phyloP scores from a whole-genome alignment of 2,329 filamentous ascomycete species.

The Fusarium sp. region DNA sequence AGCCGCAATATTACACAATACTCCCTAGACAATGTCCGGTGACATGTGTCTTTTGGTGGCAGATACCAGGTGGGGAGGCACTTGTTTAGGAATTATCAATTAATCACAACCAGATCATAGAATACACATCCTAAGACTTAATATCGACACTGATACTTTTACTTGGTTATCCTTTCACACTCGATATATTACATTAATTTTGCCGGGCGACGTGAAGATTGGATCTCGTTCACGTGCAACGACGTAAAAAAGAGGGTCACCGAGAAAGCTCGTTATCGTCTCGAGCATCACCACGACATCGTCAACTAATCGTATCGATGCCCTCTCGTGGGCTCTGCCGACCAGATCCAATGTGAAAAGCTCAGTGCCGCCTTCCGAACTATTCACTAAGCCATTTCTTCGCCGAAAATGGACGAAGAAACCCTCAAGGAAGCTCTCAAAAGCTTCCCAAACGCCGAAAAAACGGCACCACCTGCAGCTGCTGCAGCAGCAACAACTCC shows the following conservation, averaged over 20 bases:
- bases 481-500: constrained; percentile 43
- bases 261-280: background rate
- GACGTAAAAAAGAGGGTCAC: constrained; percentile 25
- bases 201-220: no score
- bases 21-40: background rate
- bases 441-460: constrained; percentile 41
- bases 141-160: background rate
- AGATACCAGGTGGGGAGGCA: background rate
- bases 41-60: background rate
- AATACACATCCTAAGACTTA: background rate
- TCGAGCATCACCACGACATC: background rate
- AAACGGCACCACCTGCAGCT: constrained; percentile 44
- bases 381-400: background rate
- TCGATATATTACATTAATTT: background rate
- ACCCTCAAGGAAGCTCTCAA: constrained; percentile 22
- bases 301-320: background rate
- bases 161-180: background rate
- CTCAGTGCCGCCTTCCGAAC: constrained; percentile 1
- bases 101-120: background rate
- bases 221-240: constrained; percentile 24
- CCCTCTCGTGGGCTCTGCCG: background rate
- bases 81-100: background rate
- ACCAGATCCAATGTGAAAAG: constrained; percentile 15
- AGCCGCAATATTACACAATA: background rate
- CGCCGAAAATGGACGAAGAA: constrained; percentile 30